A percentile compares a stretch with the other conserved stretches of the same genome.
Evolutionary conservation across 139 green algal species (phyloP).

Genomic region (Tetraselmis striata): DNA sequence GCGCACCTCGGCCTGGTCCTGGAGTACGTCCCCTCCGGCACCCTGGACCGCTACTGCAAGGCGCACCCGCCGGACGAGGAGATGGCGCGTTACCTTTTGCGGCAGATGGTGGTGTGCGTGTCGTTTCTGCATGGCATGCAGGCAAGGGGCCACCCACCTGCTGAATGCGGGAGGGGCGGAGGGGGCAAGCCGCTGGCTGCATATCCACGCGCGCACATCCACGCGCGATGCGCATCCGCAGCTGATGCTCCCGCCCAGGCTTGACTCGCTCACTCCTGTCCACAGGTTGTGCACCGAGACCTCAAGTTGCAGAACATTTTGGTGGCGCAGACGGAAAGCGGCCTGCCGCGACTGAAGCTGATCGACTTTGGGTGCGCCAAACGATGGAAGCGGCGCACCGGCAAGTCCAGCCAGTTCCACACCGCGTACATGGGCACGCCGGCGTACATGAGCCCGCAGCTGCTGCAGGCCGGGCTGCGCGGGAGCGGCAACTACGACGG

Average conservation of each 20-base stretch:
- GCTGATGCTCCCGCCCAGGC: no score
- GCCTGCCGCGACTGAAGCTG: background rate
- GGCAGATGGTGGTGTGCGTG: background rate
- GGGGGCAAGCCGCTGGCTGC: no score
- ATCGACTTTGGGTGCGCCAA: background rate
- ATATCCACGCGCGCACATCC: no score
- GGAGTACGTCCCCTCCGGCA: background rate
- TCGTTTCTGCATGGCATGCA: background rate
- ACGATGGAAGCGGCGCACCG: background rate
- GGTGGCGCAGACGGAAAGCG: background rate
- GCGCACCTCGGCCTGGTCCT: background rate
- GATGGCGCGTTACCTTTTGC: background rate
- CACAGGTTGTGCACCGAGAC: background rate
- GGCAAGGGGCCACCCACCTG: no score
- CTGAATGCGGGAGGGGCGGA: no score
- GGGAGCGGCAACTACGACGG: background rate
- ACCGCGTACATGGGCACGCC: background rate
- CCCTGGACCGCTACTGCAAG: background rate
- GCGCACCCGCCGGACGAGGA: background rate
- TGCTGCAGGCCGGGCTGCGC: background rate
- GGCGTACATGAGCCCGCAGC: background rate
- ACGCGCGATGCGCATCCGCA: no score
- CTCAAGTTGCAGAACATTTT: background rate
- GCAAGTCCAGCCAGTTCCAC: background rate
- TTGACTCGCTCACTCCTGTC: no score